phyloP scores from a whole-genome alignment of 352 stramenopile genomes.

The Phytophthora hybrid region DNA sequence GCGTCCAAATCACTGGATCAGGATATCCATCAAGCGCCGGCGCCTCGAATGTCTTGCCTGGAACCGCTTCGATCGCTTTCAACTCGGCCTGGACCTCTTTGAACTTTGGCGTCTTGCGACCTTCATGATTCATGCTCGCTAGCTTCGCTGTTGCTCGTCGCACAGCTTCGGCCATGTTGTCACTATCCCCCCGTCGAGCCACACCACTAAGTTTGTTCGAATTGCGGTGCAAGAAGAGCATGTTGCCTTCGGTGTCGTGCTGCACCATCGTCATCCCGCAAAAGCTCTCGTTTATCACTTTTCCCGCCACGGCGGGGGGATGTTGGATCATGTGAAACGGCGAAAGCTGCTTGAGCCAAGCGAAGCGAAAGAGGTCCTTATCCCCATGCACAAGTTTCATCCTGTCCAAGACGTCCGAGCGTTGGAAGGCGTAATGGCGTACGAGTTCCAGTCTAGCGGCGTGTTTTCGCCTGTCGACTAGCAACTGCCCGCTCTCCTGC shows the following conservation, averaged over 20 bases:
- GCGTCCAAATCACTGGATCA: constrained; percentile 65
- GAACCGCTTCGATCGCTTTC: constrained; percentile 15
- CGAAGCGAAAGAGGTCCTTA: constrained; percentile 64
- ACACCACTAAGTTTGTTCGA: constrained; percentile 43
- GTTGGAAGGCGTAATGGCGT: constrained; percentile 47
- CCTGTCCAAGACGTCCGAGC: constrained; percentile 32
- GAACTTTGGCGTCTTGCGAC: constrained; percentile 33
- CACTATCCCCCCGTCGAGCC: not conserved
- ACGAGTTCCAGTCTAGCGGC: constrained; percentile 37
- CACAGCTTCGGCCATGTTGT: constrained; percentile 23
- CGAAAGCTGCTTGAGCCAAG: constrained; percentile 54
- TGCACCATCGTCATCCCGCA: constrained; percentile 62
- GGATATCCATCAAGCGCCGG: constrained; percentile 29
- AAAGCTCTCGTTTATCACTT: constrained; percentile 43
- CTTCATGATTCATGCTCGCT: constrained; percentile 18
- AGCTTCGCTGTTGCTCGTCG: constrained; percentile 23
- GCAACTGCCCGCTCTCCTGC: constrained; percentile 65
- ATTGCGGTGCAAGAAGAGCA: constrained; percentile 65
- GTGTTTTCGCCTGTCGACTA: constrained; percentile 47
- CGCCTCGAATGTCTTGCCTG: not conserved
- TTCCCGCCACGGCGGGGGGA: constrained; percentile 45
- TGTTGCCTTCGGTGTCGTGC: constrained; percentile 37
- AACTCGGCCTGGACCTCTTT: constrained; percentile 31
- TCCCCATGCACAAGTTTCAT: constrained; percentile 55
- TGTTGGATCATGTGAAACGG: constrained; percentile 51